Base-by-base conservation (phyloP, 2,329 filamentous ascomycete genomes). In the Microdochium nivale region DNA sequence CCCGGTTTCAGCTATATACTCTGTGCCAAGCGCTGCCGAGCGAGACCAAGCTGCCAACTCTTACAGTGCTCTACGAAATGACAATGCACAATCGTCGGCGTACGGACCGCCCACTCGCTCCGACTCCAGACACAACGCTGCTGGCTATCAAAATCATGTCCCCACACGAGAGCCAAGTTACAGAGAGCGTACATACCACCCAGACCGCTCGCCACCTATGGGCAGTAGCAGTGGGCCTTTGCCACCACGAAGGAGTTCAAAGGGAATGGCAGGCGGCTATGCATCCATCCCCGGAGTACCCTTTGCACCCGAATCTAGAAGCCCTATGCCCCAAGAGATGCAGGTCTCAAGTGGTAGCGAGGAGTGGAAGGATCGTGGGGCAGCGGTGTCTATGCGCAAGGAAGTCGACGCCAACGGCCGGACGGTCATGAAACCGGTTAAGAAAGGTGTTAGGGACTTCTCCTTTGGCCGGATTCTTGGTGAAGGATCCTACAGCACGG, bases 401-500 rank as follows among this genome's bases (percentile, higher is more conserved):
- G 91, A 96, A 64, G 78, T 90, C 25, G 94, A 97, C 67, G 81
- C 87, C 27, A 88, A 85, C 58, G 94, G 94, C 21, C 87, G 89
- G 58, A 83, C 88, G 2, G 78, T 95, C 9, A 79, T 90, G 55
- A 84, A 89, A 55, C 85, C 88, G 53, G 86, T 97, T 51, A 97
- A 97, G 69, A 99, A 99, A 67, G 94, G 94, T 2, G 94, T 99
- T 46, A 88, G 94, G 58, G 94, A 99, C 71, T 99, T 99, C 69
- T 86, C 86, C 35, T 99, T 99, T 70, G 91, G 91, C 24, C 81
- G 88, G 51, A 86, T 92, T 2, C 77, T 99, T 2, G 94, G 94
- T 53, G 94, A 99, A 70, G 94, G 94, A 25, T 99, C 94, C 5
- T 99, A 99, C 78, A 97, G 92, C 64, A 96, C 91, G 9, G 94